A percentile compares a stretch with the other conserved stretches of the same genome.
These are phyloP conservation scores for Chaetomium cochliodes DNA, from an alignment of 495 filamentous ascomycete genomes.

Conservation along the genomic window DNA sequence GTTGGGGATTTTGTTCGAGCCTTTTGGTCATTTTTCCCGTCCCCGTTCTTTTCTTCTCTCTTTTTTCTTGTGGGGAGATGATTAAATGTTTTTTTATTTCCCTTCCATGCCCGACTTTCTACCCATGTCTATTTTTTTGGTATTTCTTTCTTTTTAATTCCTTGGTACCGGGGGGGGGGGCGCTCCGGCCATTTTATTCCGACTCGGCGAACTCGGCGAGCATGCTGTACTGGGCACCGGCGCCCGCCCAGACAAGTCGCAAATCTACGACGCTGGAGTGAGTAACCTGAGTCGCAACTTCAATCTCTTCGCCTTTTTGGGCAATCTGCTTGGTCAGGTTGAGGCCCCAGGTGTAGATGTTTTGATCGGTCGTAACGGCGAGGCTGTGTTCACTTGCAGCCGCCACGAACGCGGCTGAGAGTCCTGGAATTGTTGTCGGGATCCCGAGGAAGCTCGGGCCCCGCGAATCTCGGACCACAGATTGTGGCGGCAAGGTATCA, in stretches of 20 bases:
- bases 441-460: slow-evolving; percentile 22
- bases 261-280: slow-evolving; percentile 57
- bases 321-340: slow-evolving; percentile 65
- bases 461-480: slow-evolving; percentile 42
- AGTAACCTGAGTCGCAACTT: slow-evolving; percentile 43
- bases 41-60: not conserved
- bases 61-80: not conserved
- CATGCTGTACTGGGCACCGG: slow-evolving; percentile 63
- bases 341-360: slow-evolving; percentile 68
- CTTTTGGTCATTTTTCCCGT: not conserved
- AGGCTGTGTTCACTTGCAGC: slow-evolving; percentile 58
- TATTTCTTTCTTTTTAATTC: too few relatives aligned
- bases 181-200: not conserved
- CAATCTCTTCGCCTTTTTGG: slow-evolving; percentile 53
- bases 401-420: slow-evolving; percentile 35
- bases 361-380: slow-evolving; percentile 53
- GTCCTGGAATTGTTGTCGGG: slow-evolving; percentile 25
- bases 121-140: not conserved
- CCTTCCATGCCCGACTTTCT: not conserved
- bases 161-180: not conserved
- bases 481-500: slow-evolving; percentile 49
- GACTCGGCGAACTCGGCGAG: slow-evolving; percentile 38
- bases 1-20: not conserved
- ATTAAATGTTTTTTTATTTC: not conserved
- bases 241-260: slow-evolving; percentile 54